Conservation (phyloP, 208 protist genomes). For the Balamuthia mandrillaris region DNA sequence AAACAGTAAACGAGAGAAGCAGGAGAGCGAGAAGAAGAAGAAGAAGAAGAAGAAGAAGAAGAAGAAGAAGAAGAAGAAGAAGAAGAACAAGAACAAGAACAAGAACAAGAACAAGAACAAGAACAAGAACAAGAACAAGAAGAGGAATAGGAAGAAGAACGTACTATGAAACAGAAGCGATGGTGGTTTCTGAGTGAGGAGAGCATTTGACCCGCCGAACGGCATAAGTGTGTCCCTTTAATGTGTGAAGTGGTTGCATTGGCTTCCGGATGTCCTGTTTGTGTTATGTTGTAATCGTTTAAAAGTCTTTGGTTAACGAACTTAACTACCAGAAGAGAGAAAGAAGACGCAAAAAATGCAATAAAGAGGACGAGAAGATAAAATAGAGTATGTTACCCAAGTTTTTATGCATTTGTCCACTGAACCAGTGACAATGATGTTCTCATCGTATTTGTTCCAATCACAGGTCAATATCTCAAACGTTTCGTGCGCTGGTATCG, state of each 20-base stretch:
- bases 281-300: neutral
- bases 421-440: slow-evolving; percentile 59
- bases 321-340: too few relatives aligned
- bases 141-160: neutral
- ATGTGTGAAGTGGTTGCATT: slow-evolving; percentile 29
- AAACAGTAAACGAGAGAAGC: neutral
- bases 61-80: neutral
- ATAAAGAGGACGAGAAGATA: neutral
- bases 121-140: neutral
- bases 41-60: neutral
- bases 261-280: slow-evolving; percentile 60
- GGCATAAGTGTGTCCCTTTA: slow-evolving; percentile 60
- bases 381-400: slow-evolving; percentile 40
- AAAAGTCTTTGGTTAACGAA: too few relatives aligned
- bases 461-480: slow-evolving; percentile 63
- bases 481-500: slow-evolving; percentile 55
- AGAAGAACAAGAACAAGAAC: neutral
- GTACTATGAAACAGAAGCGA: slow-evolving; percentile 65
- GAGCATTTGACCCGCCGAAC: slow-evolving; percentile 67
- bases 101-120: neutral
- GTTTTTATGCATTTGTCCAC: slow-evolving; percentile 68
- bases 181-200: slow-evolving; percentile 58
- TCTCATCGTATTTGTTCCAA: slow-evolving; percentile 70
- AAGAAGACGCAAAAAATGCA: neutral
- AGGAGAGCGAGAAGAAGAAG: neutral